Base-by-base conservation (phyloP, 2,329 filamentous ascomycete genomes). In the Cryphonectria naterciae region DNA sequence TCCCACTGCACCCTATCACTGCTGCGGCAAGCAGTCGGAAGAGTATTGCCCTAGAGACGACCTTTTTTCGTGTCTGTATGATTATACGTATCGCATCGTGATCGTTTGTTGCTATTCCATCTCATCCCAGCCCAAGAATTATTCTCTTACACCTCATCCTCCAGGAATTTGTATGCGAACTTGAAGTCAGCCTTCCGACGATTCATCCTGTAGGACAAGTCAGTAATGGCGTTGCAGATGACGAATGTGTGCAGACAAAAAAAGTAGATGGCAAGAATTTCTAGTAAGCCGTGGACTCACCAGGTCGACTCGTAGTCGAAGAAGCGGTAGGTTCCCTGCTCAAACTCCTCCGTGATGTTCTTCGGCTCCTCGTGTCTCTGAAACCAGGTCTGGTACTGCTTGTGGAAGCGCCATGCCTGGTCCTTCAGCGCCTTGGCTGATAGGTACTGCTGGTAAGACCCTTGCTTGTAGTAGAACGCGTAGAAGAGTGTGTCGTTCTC, bases 381-480 rank as follows among this genome's bases (percentile, higher is more conserved):
- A 79, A 99, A 99, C 96, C 96, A 99, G 1, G 96, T 99, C 81
- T 97, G 96, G 79, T 99, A 99, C 81, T 98, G 96, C 85, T 99
- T 99, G 84, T 99, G 96, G 81, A 99, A 99, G 70, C 96, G 89
- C 96, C 96, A 99, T 81, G 95, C 98, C 82, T 99, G 96, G 75
- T 95, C 93, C 83, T 99, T 99, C 67, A 99, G 85, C n/a, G 96
- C 94, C 82, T 97, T 97, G 19, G 96, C 96, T 1, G 96, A 94
- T 71, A 98, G 87, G 79, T 95, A 98, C 80, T 99, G 96, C 80
- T 98, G 95, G 76, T 97, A 95, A 0, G 94, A 95, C 37, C 94
- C 94, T 81, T 99, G 96, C 76, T 95, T 94, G 85, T 99, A 99
- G 85, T 99, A 99, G 83, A 99, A 99, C 62, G 97, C 93, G 83